Evolutionary conservation across 495 filamentous ascomycete genomes (phyloP), one percentile per base, ranked within the genome.

Genomic region (Letharia lupina): DNA sequence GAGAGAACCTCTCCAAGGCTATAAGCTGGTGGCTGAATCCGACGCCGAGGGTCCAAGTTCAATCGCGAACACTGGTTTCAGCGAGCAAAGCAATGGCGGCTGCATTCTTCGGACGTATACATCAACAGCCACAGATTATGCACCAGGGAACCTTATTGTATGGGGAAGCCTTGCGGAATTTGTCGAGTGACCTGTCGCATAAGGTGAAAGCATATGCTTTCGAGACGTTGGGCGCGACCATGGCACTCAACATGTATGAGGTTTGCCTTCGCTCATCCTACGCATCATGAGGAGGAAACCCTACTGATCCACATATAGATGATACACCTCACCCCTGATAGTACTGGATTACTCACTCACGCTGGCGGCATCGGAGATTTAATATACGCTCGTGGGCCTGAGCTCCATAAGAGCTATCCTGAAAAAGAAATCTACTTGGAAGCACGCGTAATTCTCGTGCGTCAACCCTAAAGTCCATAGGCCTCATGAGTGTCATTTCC

Each of bases 211-310:
- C 37, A 18, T 48, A 37, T 18, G 50, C 56, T 15, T 44, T 65
- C 35, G 64, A 60, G 48, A 65, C 64, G 11, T 37, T 65, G 41
- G 64, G 64, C 23, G 54, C 64, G 11, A 65, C 64, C 9, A 50
- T 65, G 64, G 64, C 64, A 60, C 64, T 65, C 56, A 65, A 59
- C 31, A 65, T 65, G 64, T 65, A 65, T 57, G 64, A 65, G 57
- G 64, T 65, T 20, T 44, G 62, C 7, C n/a, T 35, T 56, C 18
- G 9, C 60, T 61, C 60, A 44, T 44, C 41, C 16, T 33, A 20
- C 39, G 11, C 47, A 31, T 35, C 23, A 45, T 18, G 23, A n/a
- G 35, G 15, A 12, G 13, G 40, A 33, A 37, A 35, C 11, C 16
- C 18, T 61, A 45, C 58, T 65, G 35, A 60, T 7, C n/a, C 15